A percentile compares a stretch with the other conserved stretches of the same genome.
Conservation (phyloP, 1,139 yeast species). For the Pichia cactophila region DNA sequence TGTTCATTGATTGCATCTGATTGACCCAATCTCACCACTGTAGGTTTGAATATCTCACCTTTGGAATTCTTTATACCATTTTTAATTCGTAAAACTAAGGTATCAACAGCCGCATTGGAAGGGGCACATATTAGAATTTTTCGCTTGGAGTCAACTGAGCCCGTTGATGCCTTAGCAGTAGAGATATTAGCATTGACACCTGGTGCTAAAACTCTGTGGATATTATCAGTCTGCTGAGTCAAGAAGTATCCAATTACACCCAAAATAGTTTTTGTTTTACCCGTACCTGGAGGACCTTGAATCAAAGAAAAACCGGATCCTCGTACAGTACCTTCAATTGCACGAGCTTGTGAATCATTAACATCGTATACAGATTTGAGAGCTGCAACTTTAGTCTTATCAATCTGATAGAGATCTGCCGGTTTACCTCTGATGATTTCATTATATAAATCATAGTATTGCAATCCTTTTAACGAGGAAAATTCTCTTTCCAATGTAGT, state of each 20-base stretch:
- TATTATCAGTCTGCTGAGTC: conserved; percentile 31
- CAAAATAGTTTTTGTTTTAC: conserved; percentile 92
- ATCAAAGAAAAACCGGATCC: conserved; percentile 77
- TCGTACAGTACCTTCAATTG: conserved; percentile 66
- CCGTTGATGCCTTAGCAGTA: conserved; percentile 1
- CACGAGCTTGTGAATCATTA: conserved; percentile 84
- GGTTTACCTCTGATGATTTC: conserved; percentile 65
- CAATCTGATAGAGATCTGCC: conserved; percentile 33
- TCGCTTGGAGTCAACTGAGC: conserved; percentile 18
- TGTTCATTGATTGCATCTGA: conserved; percentile 81
- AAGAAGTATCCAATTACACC: conserved; percentile 82
- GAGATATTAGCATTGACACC: conserved; percentile 16
- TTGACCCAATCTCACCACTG: conserved; percentile 83
- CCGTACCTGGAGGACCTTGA: conserved; percentile 99
- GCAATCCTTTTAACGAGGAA: conserved; percentile 72
- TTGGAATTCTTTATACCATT: conserved; percentile 55
- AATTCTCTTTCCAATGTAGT: conserved; percentile 90
- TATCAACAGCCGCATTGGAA: conserved; percentile 98
- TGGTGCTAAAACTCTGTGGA: conserved; percentile 32
- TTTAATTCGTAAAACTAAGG: conserved; percentile 77
- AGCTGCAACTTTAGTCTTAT: conserved; percentile 27
- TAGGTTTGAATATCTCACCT: conserved; percentile 57
- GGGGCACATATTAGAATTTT: conserved; percentile 91
- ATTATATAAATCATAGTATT: conserved; percentile 65
- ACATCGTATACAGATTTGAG: conserved; percentile 47